Percentiles rank a stretch among this genome's conserved stretches.
phyloP scores from a whole-genome alignment of 2,329 filamentous ascomycete species.

The Pseudogymnoascus sp. region DNA sequence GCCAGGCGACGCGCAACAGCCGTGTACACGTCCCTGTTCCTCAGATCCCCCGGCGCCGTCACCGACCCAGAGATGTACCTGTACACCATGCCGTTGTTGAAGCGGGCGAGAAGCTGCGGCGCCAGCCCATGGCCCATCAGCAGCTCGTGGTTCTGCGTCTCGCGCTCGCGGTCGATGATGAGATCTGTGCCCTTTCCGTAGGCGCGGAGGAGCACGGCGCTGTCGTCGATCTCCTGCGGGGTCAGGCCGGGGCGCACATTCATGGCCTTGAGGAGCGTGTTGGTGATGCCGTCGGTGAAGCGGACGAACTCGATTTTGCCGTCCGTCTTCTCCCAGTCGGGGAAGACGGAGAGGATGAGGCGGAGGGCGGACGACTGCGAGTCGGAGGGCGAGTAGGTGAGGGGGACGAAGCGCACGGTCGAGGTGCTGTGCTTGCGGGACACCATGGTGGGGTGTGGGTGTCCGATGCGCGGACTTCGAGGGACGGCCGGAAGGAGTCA shows the following conservation, averaged over 20 bases:
- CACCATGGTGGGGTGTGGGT: constrained; percentile 4
- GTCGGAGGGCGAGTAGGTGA: constrained; percentile 69
- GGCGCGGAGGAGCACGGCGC: constrained; percentile 81
- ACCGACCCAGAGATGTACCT: constrained; percentile 75
- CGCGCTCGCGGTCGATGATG: constrained; percentile 89
- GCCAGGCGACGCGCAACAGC: constrained; percentile 78
- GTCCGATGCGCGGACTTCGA: background rate
- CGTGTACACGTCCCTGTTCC: constrained; percentile 64
- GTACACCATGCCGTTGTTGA: constrained; percentile 94
- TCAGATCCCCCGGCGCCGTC: constrained; percentile 71
- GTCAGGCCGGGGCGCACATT: constrained; percentile 61
- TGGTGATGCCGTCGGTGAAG: constrained; percentile 98
- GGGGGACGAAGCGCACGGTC: constrained; percentile 56
- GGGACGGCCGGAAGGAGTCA: background rate
- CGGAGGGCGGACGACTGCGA: constrained; percentile 69
- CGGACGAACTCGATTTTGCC: constrained; percentile 75
- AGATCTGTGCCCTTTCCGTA: constrained; percentile 93
- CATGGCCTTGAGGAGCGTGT: constrained; percentile 75
- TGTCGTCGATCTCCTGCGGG: constrained; percentile 68
- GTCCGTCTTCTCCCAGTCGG: constrained; percentile 68
- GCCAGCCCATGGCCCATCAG: constrained; percentile 77
- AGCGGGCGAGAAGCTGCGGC: constrained; percentile 78
- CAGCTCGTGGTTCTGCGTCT: constrained; percentile 70
- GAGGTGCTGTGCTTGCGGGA: constrained; percentile 12
- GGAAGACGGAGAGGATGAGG: constrained; percentile 70